These are phyloP conservation scores for Ganoderma lingzhi DNA, from an alignment of 1,284 basidiomycete genomes.

Conservation along the genomic window DNA sequence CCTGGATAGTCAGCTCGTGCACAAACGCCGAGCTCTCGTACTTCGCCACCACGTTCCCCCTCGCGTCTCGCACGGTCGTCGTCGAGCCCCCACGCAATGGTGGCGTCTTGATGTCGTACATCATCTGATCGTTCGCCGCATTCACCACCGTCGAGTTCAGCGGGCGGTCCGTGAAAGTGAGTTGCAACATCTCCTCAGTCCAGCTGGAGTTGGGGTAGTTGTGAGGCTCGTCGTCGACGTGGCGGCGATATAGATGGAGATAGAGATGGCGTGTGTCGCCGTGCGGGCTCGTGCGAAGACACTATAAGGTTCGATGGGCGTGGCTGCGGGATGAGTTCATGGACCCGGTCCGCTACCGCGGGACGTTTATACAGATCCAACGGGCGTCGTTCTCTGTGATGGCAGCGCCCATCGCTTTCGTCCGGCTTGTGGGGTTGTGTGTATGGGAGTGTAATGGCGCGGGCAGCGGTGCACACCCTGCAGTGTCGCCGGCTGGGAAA, in stretches of 20 bases:
- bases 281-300: background rate
- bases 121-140: slow-evolving; percentile 1
- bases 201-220: background rate
- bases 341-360: background rate
- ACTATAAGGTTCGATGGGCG: background rate
- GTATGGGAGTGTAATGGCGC: background rate
- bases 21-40: slow-evolving; percentile 16
- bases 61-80: slow-evolving; percentile 18
- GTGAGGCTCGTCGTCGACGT: background rate
- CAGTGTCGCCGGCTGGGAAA: background rate
- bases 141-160: slow-evolving; percentile 6
- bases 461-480: background rate
- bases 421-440: background rate
- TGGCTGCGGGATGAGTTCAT: background rate
- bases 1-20: slow-evolving; percentile 15
- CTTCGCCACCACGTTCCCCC: slow-evolving; percentile 8
- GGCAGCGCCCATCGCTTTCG: slow-evolving; percentile 1
- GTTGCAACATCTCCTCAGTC: background rate
- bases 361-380: background rate
- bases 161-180: slow-evolving; percentile 7
- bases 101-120: slow-evolving; percentile 20
- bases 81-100: slow-evolving; percentile 5
- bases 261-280: background rate
- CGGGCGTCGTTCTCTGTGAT: background rate
- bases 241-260: background rate